Percentiles rank a stretch among this genome's conserved stretches.
Conservation (phyloP, 1,139 yeast species). For the Suzukiozyma palmioleophila region DNA sequence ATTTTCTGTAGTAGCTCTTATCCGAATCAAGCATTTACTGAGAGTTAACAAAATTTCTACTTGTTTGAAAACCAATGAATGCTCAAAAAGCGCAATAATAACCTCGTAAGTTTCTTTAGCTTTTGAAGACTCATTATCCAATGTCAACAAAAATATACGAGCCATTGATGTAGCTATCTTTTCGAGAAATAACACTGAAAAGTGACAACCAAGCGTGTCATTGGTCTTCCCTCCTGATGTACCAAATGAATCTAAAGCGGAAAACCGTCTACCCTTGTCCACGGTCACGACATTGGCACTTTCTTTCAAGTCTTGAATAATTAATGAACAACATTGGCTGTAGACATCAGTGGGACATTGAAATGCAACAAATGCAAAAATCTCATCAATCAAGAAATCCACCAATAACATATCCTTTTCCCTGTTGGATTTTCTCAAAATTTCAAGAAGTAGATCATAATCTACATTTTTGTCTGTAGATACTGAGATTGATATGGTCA, state of each 20-base stretch:
- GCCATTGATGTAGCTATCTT: conserved; percentile 30
- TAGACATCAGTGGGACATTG: conserved; percentile 22
- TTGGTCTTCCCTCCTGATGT: conserved; percentile 2
- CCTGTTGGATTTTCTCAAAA: conserved; percentile 22
- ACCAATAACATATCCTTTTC: conserved; percentile 32
- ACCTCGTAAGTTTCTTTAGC: conserved; percentile 27
- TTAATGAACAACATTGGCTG: conserved; percentile 16
- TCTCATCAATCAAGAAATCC: conserved; percentile 25
- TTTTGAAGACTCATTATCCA: conserved; percentile 20
- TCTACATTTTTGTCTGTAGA: conserved; percentile 21
- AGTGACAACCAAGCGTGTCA: not conserved
- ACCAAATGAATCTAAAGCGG: conserved; percentile 18
- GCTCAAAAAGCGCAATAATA: conserved; percentile 22
- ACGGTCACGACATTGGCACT: conserved; percentile 5
- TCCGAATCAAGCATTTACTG: conserved; percentile 50
- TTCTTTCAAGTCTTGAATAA: conserved; percentile 12
- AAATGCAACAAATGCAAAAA: conserved; percentile 24
- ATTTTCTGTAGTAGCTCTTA: conserved; percentile 48
- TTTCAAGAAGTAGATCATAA: conserved; percentile 27
- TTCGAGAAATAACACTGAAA: conserved; percentile 12
- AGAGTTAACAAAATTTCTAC: conserved; percentile 41
- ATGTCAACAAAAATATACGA: conserved; percentile 26
- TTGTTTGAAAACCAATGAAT: conserved; percentile 24
- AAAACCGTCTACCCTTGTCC: conserved; percentile 18
- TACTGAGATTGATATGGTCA: conserved; percentile 28